phyloP scores from a whole-genome alignment of 352 stramenopile species.

The Globisporangium uncinulatum region DNA sequence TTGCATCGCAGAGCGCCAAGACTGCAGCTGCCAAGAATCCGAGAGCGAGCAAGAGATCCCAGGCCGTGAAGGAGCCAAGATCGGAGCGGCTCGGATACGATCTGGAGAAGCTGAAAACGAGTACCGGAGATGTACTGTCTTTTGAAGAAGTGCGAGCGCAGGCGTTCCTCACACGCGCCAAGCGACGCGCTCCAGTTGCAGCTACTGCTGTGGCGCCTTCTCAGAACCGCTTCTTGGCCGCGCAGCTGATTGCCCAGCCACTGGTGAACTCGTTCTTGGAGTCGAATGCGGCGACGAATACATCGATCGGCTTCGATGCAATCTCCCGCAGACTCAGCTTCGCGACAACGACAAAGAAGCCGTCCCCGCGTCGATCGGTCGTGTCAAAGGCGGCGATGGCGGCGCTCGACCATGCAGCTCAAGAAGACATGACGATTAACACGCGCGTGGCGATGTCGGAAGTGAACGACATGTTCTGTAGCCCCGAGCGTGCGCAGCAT shows the following conservation, averaged over 20 bases:
- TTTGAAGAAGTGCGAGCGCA: conserved; percentile 79
- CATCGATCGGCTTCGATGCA: conserved; percentile 10
- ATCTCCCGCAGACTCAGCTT: conserved; percentile 21
- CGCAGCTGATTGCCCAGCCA: neutral
- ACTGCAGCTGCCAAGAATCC: neutral
- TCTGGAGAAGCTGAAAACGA: conserved; percentile 29
- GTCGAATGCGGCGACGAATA: conserved; percentile 4
- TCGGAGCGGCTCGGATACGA: conserved; percentile 40
- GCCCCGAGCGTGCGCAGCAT: conserved; percentile 42
- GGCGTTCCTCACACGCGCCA: conserved; percentile 14
- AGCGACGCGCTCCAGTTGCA: neutral
- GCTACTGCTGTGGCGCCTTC: neutral
- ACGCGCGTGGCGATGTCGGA: conserved; percentile 79
- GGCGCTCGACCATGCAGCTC: conserved; percentile 28
- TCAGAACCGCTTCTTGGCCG: conserved; percentile 21
- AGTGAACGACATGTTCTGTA: conserved; percentile 87
- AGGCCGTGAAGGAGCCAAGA: conserved; percentile 9
- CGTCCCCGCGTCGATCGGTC: conserved; percentile 7
- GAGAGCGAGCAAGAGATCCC: conserved; percentile 15
- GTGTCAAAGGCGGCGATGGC: conserved; percentile 12
- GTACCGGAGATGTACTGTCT: conserved; percentile 42
- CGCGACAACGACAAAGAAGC: conserved; percentile 14
- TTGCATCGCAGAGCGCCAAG: conserved; percentile 9
- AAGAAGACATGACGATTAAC: conserved; percentile 88
- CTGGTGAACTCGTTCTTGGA: conserved; percentile 17